Evolutionary conservation across 2,329 filamentous ascomycete species (phyloP).

Genomic region (Cordyceps pruinosa): DNA sequence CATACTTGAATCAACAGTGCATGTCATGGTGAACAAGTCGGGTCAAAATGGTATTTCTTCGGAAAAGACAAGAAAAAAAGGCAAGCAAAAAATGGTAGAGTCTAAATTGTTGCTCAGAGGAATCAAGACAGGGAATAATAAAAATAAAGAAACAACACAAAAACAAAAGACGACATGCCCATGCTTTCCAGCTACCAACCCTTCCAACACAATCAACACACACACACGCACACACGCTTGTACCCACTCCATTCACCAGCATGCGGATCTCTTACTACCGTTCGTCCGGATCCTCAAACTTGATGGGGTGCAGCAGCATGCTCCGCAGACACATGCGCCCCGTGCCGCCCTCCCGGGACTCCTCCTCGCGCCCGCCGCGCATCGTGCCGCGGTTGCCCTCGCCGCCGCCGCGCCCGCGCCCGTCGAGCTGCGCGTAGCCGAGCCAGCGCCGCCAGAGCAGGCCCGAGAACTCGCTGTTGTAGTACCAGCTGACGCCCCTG

Average conservation of each 20-base stretch:
- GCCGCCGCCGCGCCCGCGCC: constrained; percentile 43
- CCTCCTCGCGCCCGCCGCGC: constrained; percentile 46
- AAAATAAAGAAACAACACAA: too few species aligned
- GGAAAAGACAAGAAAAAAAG: too few species aligned
- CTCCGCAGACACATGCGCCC: constrained; percentile 73
- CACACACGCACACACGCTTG: background rate
- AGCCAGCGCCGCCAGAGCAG: constrained; percentile 78
- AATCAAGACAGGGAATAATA: background rate
- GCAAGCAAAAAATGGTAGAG: background rate
- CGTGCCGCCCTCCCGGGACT: constrained; percentile 35
- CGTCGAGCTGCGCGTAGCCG: constrained; percentile 48
- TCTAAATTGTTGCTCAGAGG: constrained; percentile 5
- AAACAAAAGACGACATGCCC: background rate
- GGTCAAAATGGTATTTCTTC: background rate
- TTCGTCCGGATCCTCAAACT: constrained; percentile 52
- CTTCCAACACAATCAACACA: too few species aligned
- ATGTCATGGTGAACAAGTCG: background rate
- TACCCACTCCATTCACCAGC: background rate
- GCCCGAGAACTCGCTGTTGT: constrained; percentile 69
- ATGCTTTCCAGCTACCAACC: too few species aligned
- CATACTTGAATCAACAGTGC: background rate
- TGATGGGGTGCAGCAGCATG: constrained; percentile 77
- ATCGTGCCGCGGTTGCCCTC: constrained; percentile 38
- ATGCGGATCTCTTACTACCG: background rate
- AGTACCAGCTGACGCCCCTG: constrained; percentile 77